phyloP scores from a whole-genome alignment of 2,329 filamentous ascomycete genomes.

The Myrmaecium sp. region DNA sequence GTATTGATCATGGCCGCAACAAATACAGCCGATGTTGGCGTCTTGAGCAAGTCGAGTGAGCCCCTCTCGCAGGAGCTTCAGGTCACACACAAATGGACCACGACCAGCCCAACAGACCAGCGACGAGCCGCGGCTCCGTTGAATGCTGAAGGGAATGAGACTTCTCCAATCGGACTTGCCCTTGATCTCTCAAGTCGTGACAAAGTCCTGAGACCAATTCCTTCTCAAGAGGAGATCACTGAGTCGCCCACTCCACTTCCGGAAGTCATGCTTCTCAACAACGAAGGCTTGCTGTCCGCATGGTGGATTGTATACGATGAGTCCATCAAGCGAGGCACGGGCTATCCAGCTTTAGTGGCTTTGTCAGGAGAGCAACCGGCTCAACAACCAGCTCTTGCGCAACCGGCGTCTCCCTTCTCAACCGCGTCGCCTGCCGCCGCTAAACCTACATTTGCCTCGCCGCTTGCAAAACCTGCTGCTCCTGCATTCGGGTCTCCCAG shows the following conservation, averaged over 20 bases:
- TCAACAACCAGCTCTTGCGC: too few relatives aligned
- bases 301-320: conserved; percentile 93
- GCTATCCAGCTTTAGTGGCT: conserved; percentile 57
- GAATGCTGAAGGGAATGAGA: conserved; percentile 42
- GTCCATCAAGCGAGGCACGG: conserved; percentile 56
- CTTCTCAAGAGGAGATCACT: conserved; percentile 57
- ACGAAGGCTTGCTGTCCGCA: conserved; percentile 66
- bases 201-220: conserved; percentile 61
- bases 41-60: conserved; percentile 57
- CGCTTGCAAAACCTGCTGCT: conserved; percentile 4
- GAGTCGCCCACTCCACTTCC: conserved; percentile 69
- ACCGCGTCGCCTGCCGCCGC: conserved; percentile 4
- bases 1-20: conserved; percentile 70
- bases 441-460: conserved; percentile 11
- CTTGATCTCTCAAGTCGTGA: conserved; percentile 74
- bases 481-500: conserved; percentile 13
- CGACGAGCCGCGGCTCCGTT: conserved; percentile 47
- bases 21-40: conserved; percentile 58
- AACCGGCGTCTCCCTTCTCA: too few relatives aligned
- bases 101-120: conserved; percentile 55
- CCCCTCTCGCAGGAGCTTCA: conserved; percentile 46
- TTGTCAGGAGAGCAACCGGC: background rate
- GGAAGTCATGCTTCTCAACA: conserved; percentile 68
- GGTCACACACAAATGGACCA: conserved; percentile 54
- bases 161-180: conserved; percentile 59